Evolutionary conservation across 257 asterid genomes (phyloP), one percentile per base, ranked within the genome.

Genomic region (Cruciata laevipes): DNA sequence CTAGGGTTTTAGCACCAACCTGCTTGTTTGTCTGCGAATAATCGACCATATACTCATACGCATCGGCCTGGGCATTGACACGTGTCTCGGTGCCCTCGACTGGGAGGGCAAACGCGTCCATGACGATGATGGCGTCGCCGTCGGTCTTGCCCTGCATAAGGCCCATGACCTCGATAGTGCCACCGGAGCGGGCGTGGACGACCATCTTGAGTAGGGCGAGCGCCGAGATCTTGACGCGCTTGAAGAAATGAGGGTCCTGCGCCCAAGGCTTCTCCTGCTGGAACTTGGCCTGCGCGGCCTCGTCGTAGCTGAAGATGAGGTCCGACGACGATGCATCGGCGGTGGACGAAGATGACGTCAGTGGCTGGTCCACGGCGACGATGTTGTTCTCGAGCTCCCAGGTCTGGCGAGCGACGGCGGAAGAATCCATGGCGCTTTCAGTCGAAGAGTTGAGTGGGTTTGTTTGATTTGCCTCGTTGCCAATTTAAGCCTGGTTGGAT

Each of bases 51-150:
- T 90, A 90, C 78, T 93, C 97, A 68, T 93, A 93, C 0, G 99
- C 99, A 88, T 93, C 96, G 35, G 96, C 97, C 83, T 94, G 99
- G 32, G 99, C 99, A 82, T 94, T 94, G 72, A 94, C 99, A 85
- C 99, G 88, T 77, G 99, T 94, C 73, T 94, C 99, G 13, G 99
- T 94, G 7, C 99, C 99, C 80, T 94, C 99, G 17, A 94, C 99
- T 18, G 99, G 99, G 1, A 94, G 95, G 80, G 99, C 99, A 77
- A 94, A 94, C 66, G 97, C 99, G 83, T 94, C 99, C 95, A 90
- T 90, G 27, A 94, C 97, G 70, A 94, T 88, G 56, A 94, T 87
- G 38, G 96, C 82, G 72, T 94, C 99, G 7, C 97, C 97, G 59
- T 94, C 97, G 21, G 95, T 90, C 76, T 94, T 94, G 18, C 99